Evolutionary conservation across 2,329 filamentous ascomycete genomes (phyloP).

Genomic region (Ophiostoma piceae): DNA sequence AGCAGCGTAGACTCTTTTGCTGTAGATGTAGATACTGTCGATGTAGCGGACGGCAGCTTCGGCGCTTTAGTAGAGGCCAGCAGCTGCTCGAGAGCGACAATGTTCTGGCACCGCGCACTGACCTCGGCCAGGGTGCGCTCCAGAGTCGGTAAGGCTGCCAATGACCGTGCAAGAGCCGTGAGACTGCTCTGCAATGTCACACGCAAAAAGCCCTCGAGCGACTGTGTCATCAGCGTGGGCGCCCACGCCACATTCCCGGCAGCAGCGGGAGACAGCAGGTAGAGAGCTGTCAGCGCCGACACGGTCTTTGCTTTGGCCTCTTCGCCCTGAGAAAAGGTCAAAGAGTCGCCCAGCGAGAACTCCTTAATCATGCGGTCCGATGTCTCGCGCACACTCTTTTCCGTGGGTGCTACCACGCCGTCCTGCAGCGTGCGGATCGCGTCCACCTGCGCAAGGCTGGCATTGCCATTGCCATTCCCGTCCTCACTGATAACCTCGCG

Average conservation of each 20-base stretch:
- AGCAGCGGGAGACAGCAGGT: constrained; percentile 68
- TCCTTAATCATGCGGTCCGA: constrained; percentile 77
- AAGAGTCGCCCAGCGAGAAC: constrained; percentile 64
- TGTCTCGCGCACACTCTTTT: constrained; percentile 65
- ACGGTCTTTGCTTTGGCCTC: constrained; percentile 59
- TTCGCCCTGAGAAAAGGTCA: constrained; percentile 61
- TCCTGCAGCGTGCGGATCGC: constrained; percentile 64
- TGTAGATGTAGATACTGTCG: constrained; percentile 48
- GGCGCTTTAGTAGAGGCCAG: constrained; percentile 65
- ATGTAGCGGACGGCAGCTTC: not conserved
- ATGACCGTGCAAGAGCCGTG: constrained; percentile 65
- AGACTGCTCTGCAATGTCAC: constrained; percentile 74
- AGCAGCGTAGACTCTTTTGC: constrained; percentile 52
- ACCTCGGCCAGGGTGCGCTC: constrained; percentile 79
- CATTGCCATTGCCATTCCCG: constrained; percentile 59
- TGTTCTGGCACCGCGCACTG: constrained; percentile 78
- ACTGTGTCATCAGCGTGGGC: constrained; percentile 67
- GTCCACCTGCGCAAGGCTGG: constrained; percentile 47
- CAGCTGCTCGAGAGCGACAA: constrained; percentile 79
- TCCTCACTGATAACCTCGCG: constrained; percentile 66
- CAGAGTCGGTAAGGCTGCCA: constrained; percentile 74
- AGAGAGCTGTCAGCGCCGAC: constrained; percentile 71
- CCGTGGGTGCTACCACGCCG: constrained; percentile 63
- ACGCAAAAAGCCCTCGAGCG: constrained; percentile 76
- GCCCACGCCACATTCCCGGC: constrained; percentile 44